These are phyloP conservation scores for Rutidosis leptorrhynchoides DNA, from an alignment of 129 eudicot species.

Conservation along the genomic window DNA sequence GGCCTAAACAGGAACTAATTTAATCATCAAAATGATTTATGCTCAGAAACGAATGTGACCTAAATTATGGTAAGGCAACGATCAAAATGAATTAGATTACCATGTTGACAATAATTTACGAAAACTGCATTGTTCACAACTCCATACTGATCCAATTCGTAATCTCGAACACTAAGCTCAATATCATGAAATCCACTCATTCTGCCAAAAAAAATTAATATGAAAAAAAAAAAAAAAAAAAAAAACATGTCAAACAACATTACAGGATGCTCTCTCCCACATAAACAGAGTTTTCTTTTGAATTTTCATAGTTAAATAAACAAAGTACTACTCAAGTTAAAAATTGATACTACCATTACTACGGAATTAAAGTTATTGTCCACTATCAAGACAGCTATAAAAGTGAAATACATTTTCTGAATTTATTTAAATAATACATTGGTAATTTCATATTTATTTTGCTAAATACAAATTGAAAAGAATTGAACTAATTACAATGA, in stretches of 20 bases:
- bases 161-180: conserved; percentile 80
- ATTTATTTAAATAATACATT: no score
- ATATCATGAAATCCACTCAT: conserved; percentile 66
- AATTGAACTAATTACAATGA: neutral
- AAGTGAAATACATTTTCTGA: neutral
- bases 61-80: neutral
- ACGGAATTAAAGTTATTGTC: neutral
- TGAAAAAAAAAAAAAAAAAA: neutral
- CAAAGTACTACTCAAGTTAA: conserved; percentile 8
- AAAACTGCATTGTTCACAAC: conserved; percentile 84
- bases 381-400: neutral
- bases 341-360: neutral
- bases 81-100: conserved; percentile 29
- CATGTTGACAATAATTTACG: conserved; percentile 88
- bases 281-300: conserved; percentile 13
- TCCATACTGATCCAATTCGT: conserved; percentile 90
- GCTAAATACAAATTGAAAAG: neutral
- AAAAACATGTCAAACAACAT: neutral
- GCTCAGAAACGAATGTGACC: neutral
- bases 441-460: neutral
- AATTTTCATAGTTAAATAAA: conserved; percentile 24
- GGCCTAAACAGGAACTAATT: neutral
- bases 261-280: neutral
- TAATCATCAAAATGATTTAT: neutral
- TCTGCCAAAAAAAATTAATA: conserved; percentile 41